Evolutionary conservation across 148 eudicot genomes (phyloP), one percentile per base, ranked within the genome.

Genomic region (Vaccinium corymbosum): DNA sequence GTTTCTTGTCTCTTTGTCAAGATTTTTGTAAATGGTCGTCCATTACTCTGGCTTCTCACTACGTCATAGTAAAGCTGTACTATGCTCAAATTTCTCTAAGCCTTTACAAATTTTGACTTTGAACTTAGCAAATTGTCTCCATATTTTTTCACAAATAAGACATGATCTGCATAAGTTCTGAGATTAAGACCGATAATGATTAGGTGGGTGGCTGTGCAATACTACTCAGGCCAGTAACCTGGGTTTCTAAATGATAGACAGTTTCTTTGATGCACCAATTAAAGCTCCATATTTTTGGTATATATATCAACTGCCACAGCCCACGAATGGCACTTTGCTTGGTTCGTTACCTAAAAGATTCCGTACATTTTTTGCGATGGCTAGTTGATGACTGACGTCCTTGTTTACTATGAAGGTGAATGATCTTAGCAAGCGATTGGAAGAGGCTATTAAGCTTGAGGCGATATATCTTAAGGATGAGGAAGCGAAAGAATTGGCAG

Each of bases 381-480:
- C 80, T 19, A 78, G 64, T 16, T 53, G 46, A 7, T 6, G 16
- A 55, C 42, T 55, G 42, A 55, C 38, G 15, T 53, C 62, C 7
- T 78, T 15, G 2, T 48, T 52, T 55, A 53, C 22, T 78, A 6
- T 27, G 55, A 52, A 95, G 98, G 80, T 93, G 80, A 90, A 83
- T 81, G 95, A 92, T 57, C 89, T 95, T 86, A 82, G 90, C 75
- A 90, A 90, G 88, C 87, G 87, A 16, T 29, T 84, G 52, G 95
- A 92, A 84, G 98, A 93, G 77, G 88, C 89, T 66, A 59, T 89
- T 72, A 94, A 92, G 81, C 93, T 94, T n/a, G 88, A 87, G 79
- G 87, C 87, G 87, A 87, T 92, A 52, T 84, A 80, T 4, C 83
- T 85, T 38, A 93, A 89, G 84, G 99, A 93, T 84, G 89, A 88